Base-by-base conservation (phyloP, 306 rosid genomes). In the Vigna trinervia region DNA sequence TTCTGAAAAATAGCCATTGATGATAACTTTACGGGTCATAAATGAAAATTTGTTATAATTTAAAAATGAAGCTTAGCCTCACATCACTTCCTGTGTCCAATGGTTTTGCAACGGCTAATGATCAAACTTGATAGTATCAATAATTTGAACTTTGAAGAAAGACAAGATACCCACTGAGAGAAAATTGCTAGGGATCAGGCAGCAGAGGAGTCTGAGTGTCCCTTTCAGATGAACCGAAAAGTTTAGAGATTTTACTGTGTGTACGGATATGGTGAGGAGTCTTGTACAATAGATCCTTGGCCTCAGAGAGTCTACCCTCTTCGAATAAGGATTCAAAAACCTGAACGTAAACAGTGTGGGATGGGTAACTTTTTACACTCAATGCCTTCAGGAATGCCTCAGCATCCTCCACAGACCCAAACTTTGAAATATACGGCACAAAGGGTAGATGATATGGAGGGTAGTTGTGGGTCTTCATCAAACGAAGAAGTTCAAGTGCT, bases 331-430 rank as follows among this genome's bases (percentile, higher is more conserved):
- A 85, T 63, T 83, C 76, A 46, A 94, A 88, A 74, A 94, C 57
- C 74, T 83, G 89, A 79, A 90, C 69, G 45, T 92, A 92, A 12
- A 92, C 97, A 11, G 86, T 51, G 51, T 54, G 26, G 47, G 97
- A 84, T 86, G 89, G 79, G 70, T 45, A 23, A 71, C 56, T 63
- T 77, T 63, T 76, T 45, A 46, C 57, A 43, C 78, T 69, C 81
- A 79, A 61, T 61, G 88, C 92, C 84, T 85, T 87, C 38, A 92
- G 83, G 83, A 90, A 88, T 1, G 87, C 86, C 51, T 66, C 90
- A 19, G 96, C 97, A 86, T 92, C 93, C 78, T 87, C 90, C 79
- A 89, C 91, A 0, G 97, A 84, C 81, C 98, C 98, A 85, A 47
- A 86, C 88, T 89, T 89, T 3, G 93, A 88, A 74, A 95, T 83